Base-by-base conservation (phyloP, 1,284 basidiomycete species). In the Golubevia sp. region DNA sequence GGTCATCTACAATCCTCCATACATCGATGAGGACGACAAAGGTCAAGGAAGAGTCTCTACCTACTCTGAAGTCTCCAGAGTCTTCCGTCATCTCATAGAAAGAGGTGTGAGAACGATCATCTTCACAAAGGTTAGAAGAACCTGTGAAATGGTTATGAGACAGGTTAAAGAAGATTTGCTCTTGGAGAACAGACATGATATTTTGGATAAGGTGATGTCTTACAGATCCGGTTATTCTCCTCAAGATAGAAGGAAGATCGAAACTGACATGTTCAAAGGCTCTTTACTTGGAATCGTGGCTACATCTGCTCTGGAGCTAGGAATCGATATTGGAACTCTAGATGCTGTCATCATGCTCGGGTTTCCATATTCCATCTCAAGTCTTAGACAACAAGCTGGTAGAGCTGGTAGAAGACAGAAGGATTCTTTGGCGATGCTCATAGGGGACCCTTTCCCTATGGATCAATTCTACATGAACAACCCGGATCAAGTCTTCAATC, bases 271-370 rank as follows among this genome's bases (percentile, higher is more conserved):
- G 25, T 95, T 94, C 76, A 89, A 89, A 1, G 93, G 93, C 0
- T 87, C 89, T 66, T 85, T 94, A 11, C 87, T 95, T 0, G 85
- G 94, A 4, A 91, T 96, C 53, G 87, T 96, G n/a, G 92, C 93
- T 0, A 96, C 93, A 0, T 94, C 93, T 66, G 94, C 93, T 0
- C 87, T 96, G 13, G 94, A 96, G 82, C 88, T 96, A 0, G 93
- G 94, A 38, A 91, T 96, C 27, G 93, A 96, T 76, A 95, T 96
- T 51, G 94, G 93, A 15, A 88, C 88, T 21, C 85, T 96, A 30
- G 94, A 96, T 79, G 92, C 91, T 0, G 93, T 96, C 34, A 88
- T 96, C 64, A 92, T 94, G 88, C 88, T 94, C 21, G 92, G 92
- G 0, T 94, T 95, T 77, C 93, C 93, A 0, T 88, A 89, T 61